Base-by-base conservation (phyloP, 2,329 filamentous ascomycete species). In the Claviceps purpurea region DNA sequence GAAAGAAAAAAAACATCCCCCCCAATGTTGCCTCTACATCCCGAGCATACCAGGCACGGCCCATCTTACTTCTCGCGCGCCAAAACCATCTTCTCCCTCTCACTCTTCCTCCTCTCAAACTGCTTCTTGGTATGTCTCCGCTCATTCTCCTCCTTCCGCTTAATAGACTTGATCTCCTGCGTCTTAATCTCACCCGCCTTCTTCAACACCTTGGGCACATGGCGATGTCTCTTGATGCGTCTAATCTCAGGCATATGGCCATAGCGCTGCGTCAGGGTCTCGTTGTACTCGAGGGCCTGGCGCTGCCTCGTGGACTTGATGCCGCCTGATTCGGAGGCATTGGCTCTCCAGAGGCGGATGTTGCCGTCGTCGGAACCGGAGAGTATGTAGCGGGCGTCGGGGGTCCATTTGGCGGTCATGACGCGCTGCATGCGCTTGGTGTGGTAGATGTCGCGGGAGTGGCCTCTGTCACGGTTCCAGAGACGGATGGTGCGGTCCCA, bases 341-440 rank as follows among this genome's bases (percentile, higher is more conserved):
- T 82, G 38, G 89, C 82, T 56, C 93, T 81, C 93, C 93, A 98
- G 40, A 98, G 73, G 39, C 91, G 70, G 50, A 76, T 77, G 65
- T 96, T 95, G 57, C 93, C 93, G 65, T 97, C 93, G 65, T 97
- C 93, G 14, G 86, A 93, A 44, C 91, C 93, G 5, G 86, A 89
- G 47, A 98, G 77, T 22, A 98, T 71, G 65, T 95, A 98, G 61
- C 87, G 87, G 58, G 85, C 84, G 66, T 98, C 93, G 5, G 89
- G 87, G 0, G 89, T 93, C 77, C 87, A 97, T 56, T 79, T 81
- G 47, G 82, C 82, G 10, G 85, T 84, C 72, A 94, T 94, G 52
- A 96, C 89, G 59, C 91, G 81, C 73, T 97, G 91, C 91, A 96
- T 96, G 57, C 93, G 83, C 71, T 96, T 95, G 18, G 93, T 97